Percentiles rank a stretch among this genome's conserved stretches.
phyloP scores from a whole-genome alignment of 192 early-diverging fungal species.

The Coemansia sp. region DNA sequence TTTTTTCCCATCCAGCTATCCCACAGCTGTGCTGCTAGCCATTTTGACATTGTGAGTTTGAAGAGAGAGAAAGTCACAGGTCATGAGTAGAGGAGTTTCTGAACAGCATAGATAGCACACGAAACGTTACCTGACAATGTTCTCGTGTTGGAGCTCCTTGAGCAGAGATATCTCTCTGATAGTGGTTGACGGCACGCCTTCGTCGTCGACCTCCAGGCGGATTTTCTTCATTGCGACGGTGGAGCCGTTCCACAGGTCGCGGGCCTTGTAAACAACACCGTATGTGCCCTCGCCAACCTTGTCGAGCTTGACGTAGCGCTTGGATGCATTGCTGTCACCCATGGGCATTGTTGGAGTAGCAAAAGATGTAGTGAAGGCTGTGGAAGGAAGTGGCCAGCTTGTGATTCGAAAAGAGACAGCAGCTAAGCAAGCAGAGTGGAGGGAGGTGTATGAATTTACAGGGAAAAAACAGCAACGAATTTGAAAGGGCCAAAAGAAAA shows the following conservation, averaged over 20 bases:
- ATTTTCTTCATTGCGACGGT: conserved; percentile 75
- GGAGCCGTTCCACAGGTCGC: conserved; percentile 54
- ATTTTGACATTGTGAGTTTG: no score
- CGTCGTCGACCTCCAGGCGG: conserved; percentile 63
- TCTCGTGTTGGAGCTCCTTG: conserved; percentile 82
- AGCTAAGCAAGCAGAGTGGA: background rate
- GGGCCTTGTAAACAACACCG: conserved; percentile 78
- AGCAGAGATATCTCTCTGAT: conserved; percentile 85
- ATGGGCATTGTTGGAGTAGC: conserved; percentile 21
- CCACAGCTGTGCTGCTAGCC: no score
- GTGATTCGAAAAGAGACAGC: background rate
- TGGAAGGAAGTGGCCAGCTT: no score
- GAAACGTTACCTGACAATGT: conserved; percentile 86
- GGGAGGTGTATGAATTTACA: background rate
- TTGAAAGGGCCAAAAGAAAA: background rate
- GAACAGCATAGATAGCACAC: conserved; percentile 2
- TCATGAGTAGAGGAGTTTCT: no score
- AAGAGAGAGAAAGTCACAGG: no score
- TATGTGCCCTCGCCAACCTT: conserved; percentile 87
- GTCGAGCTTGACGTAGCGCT: conserved; percentile 69
- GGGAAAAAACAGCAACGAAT: background rate
- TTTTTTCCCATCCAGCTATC: background rate
- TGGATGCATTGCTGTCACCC: conserved; percentile 26
- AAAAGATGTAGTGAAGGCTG: background rate
- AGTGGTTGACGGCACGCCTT: conserved; percentile 80